A percentile compares a stretch with the other conserved stretches of the same genome.
phyloP scores from a whole-genome alignment of 1,284 basidiomycete genomes.

The Chondrostereum purpureum region DNA sequence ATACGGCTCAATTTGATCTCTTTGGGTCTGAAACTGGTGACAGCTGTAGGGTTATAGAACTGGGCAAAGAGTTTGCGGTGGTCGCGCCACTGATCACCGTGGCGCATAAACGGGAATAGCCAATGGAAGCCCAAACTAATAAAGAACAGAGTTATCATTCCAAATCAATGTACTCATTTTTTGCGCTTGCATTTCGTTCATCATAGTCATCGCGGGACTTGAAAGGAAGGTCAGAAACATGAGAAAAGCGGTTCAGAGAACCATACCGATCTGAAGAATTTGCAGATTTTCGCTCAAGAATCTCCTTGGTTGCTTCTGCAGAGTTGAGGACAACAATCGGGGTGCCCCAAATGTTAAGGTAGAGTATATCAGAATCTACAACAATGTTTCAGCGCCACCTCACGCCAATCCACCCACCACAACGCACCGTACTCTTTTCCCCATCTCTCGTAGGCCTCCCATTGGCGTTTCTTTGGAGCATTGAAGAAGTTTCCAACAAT shows the following conservation, averaged over 20 bases:
- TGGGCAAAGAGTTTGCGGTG: conserved; percentile 30
- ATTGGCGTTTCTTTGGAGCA: not conserved
- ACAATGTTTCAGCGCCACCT: not conserved
- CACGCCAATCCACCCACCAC: too few species aligned
- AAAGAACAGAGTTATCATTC: not conserved
- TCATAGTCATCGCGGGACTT: conserved; percentile 20
- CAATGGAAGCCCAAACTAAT: conserved; percentile 32
- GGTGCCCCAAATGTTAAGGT: conserved; percentile 19
- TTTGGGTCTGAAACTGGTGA: conserved; percentile 22
- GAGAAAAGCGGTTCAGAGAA: not conserved
- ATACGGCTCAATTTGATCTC: conserved; percentile 25
- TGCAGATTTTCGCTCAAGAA: conserved; percentile 20
- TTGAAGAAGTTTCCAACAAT: conserved; percentile 2
- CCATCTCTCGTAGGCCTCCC: not conserved
- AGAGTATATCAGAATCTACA: conserved; percentile 23
- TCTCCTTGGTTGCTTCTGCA: conserved; percentile 15
- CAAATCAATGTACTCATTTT: too few species aligned
- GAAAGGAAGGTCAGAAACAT: not conserved
- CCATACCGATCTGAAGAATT: conserved; percentile 23
- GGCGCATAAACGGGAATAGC: conserved; percentile 33
- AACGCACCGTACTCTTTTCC: not conserved
- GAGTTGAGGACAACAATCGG: conserved; percentile 20
- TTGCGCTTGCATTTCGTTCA: conserved; percentile 18
- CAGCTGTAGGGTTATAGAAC: conserved; percentile 21
- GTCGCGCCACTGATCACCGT: conserved; percentile 30